A percentile compares a stretch with the other conserved stretches of the same genome.
Conservation (phyloP, 768 basidiomycete species). For the Russula brevipes region DNA sequence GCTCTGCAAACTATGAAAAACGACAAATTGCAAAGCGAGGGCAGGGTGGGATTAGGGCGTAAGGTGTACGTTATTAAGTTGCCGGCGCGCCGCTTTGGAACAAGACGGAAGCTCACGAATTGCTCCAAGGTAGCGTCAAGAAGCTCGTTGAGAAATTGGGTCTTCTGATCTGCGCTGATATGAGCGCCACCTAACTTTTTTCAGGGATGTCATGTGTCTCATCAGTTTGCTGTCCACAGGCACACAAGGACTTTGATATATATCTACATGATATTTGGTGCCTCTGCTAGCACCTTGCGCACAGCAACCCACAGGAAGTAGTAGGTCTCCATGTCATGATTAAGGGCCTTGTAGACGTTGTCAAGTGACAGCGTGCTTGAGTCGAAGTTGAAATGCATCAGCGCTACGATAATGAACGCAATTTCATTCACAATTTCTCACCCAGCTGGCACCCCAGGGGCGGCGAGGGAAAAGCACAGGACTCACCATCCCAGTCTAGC, state of each 20-base stretch:
- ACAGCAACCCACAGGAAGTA: slow-evolving; percentile 25
- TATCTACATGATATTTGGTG: slow-evolving; percentile 10
- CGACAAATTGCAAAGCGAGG: neutral
- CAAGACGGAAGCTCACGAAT: slow-evolving; percentile 12
- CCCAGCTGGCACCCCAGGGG: neutral
- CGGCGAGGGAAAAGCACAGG: neutral
- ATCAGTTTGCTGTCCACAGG: slow-evolving; percentile 13
- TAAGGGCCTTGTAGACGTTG: slow-evolving; percentile 7
- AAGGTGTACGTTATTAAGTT: slow-evolving; percentile 8
- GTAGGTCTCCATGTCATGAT: slow-evolving; percentile 16
- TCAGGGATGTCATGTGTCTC: slow-evolving; percentile 11
- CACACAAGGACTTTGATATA: neutral
- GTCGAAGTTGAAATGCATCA: slow-evolving; percentile 12
- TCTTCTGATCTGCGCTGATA: slow-evolving; percentile 14
- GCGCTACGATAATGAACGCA: neutral
- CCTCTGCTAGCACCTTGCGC: slow-evolving; percentile 23
- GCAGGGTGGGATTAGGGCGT: neutral
- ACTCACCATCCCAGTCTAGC: slow-evolving; percentile 26
- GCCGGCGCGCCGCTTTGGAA: neutral
- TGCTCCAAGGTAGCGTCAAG: slow-evolving; percentile 19
- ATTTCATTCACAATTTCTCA: slow-evolving; percentile 4
- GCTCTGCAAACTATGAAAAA: slow-evolving; percentile 44
- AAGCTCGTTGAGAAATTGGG: slow-evolving; percentile 8
- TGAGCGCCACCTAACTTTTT: slow-evolving; percentile 17
- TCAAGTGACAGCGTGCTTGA: slow-evolving; percentile 17